phyloP scores from a whole-genome alignment of 371 early-diverging fungal species.

The Rhizopus sp. region DNA sequence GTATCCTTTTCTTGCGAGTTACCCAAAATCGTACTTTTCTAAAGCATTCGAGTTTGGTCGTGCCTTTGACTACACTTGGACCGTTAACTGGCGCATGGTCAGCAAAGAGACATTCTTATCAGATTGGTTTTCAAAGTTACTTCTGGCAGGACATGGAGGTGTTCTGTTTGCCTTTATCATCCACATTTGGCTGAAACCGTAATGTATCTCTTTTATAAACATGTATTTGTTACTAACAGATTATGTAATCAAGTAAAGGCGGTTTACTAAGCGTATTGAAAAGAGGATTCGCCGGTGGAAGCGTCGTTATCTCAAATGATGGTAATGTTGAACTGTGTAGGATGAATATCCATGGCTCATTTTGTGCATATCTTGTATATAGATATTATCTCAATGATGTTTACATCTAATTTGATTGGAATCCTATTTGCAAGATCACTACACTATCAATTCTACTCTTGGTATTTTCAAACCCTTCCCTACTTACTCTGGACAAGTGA shows the following conservation, averaged over 20 bases:
- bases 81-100: constrained; percentile 93
- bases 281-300: constrained; percentile 37
- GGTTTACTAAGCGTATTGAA: constrained; percentile 51
- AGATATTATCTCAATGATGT: constrained; percentile 73
- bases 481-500: constrained; percentile 68
- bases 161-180: constrained; percentile 64
- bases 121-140: constrained; percentile 50
- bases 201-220: constrained; percentile 7
- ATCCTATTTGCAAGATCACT: constrained; percentile 85
- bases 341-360: constrained; percentile 9
- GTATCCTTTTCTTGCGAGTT: constrained; percentile 68
- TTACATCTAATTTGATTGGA: constrained; percentile 85
- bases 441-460: constrained; percentile 95
- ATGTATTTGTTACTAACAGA: constrained; percentile 1
- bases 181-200: constrained; percentile 55
- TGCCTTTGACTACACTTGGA: constrained; percentile 87
- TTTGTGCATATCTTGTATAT: constrained; percentile 10
- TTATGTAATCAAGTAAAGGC: constrained; percentile 39
- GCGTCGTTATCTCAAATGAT: constrained; percentile 31
- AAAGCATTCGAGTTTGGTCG: constrained; percentile 88
- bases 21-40: constrained; percentile 67
- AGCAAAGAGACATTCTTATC: constrained; percentile 68
- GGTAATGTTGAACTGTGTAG: constrained; percentile 24
- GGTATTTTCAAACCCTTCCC: constrained; percentile 89
- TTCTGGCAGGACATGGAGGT: constrained; percentile 63